A percentile compares a stretch with the other conserved stretches of the same genome.
Evolutionary conservation across 805 yeast species (phyloP).

Genomic region (Candida michaelii): DNA sequence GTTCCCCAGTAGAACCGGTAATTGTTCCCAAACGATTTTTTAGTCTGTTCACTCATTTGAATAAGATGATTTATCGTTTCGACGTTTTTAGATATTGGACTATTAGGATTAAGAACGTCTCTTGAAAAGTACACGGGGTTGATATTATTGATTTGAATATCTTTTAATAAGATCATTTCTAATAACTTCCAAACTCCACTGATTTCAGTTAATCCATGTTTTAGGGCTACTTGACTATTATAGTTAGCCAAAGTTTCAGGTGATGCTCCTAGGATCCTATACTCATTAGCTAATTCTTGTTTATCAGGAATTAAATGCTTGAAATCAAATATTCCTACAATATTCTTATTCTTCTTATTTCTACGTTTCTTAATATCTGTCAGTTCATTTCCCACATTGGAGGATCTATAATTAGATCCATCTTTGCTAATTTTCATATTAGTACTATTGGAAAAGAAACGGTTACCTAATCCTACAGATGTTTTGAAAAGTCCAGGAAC

Average conservation of each 20-base stretch:
- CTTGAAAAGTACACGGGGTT: conserved; percentile 14
- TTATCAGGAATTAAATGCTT: conserved; percentile 72
- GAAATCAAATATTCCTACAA: conserved; percentile 66
- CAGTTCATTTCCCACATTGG: conserved; percentile 35
- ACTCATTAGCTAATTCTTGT: conserved; percentile 66
- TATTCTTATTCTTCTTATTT: conserved; percentile 42
- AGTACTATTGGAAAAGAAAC: conserved; percentile 24
- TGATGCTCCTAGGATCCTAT: conserved; percentile 59
- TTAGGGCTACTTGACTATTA: conserved; percentile 69
- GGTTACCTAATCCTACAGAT: conserved; percentile 39
- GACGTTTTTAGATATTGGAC: conserved; percentile 11
- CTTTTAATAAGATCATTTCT: conserved; percentile 46
- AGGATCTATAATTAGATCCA: conserved; percentile 33
- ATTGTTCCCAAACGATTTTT: conserved; percentile 12
- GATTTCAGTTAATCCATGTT: conserved; percentile 58
- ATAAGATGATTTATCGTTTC: conserved; percentile 15
- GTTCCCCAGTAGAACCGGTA: conserved; percentile 67
- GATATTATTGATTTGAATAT: conserved; percentile 26
- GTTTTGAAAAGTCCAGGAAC: conserved; percentile 52
- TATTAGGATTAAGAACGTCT: conserved; percentile 10
- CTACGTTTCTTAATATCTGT: conserved; percentile 14
- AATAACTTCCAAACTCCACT: conserved; percentile 76
- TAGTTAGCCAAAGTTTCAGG: conserved; percentile 66
- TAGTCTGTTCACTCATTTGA: conserved; percentile 11
- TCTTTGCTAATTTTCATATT: conserved; percentile 22